These are phyloP conservation scores for Exophiala mesophila DNA, from an alignment of 2,329 filamentous ascomycete species.

Conservation along the genomic window DNA sequence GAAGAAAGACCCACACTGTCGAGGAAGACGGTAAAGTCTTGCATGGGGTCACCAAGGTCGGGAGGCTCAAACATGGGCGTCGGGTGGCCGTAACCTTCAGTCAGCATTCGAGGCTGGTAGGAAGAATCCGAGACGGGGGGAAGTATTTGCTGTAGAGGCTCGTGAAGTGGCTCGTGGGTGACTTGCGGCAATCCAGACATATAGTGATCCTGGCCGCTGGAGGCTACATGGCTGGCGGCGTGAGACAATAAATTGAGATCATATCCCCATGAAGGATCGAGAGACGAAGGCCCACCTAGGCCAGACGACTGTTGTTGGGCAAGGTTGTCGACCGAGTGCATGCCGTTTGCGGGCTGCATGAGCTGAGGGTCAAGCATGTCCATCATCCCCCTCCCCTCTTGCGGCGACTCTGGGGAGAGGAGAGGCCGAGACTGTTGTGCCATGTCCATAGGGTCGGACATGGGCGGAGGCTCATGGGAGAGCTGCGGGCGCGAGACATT, in stretches of 20 bases:
- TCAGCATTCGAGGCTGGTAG: slow-evolving; percentile 25
- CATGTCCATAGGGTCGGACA: slow-evolving; percentile 25
- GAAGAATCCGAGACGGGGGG: slow-evolving; percentile 23
- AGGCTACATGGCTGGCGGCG: slow-evolving; percentile 46
- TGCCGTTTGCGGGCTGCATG: slow-evolving; percentile 35
- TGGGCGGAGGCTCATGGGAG: slow-evolving; percentile 8
- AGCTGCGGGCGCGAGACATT: slow-evolving; percentile 8
- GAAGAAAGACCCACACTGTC: slow-evolving; percentile 47
- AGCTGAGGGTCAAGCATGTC: slow-evolving; percentile 42
- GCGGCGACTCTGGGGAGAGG: slow-evolving; percentile 32
- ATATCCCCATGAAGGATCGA: slow-evolving; percentile 49
- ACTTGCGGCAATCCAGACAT: slow-evolving; percentile 22
- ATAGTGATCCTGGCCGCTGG: slow-evolving; percentile 37
- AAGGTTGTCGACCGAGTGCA: slow-evolving; percentile 33
- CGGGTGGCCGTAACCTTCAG: slow-evolving; percentile 24
- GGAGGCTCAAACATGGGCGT: slow-evolving; percentile 40
- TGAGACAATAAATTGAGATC: slow-evolving; percentile 46
- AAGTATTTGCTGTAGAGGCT: slow-evolving; percentile 23
- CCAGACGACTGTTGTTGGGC: slow-evolving; percentile 30
- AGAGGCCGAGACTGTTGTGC: slow-evolving; percentile 29
- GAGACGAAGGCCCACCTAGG: slow-evolving; percentile 41
- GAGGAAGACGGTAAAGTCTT: slow-evolving; percentile 46
- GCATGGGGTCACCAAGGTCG: slow-evolving; percentile 45
- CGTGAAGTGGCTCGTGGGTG: slow-evolving; percentile 25
- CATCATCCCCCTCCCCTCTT: slow-evolving; percentile 41